Evolutionary conservation across 192 early-diverging fungal genomes (phyloP), one percentile per base, ranked within the genome.

Genomic region (Coemansia sp.): DNA sequence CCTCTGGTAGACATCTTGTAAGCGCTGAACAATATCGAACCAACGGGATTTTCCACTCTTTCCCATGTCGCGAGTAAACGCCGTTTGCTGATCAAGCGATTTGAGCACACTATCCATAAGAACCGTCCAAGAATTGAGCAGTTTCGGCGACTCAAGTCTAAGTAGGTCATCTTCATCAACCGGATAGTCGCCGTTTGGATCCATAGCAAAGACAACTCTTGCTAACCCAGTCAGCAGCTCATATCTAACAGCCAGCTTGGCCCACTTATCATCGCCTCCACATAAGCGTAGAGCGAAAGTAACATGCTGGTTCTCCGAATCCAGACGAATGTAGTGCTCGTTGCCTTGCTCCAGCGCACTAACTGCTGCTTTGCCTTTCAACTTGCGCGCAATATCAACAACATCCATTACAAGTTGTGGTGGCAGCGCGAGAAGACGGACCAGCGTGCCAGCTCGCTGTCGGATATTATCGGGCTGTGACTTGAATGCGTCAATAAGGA

Each of bases 11-110:
- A 31, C 58, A 21, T 61, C 60, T 53, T 67, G 56, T 41, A 74
- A 41, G 12, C 54, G 27, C 1, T 34, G 27, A 6, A 80, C 41
- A 28, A 80, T 70, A 14, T 80, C 77, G 50, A 64, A 74, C 68
- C 55, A 66, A 7, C 77, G 64, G 24, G 77, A 80, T 65, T 80
- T 80, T 48, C 77, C 77, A 30, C 47, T 52, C 68, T 74, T 74
- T 52, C 77, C 75, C 71, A 74, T 80, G 26, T 80, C 77, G 18
- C 66, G 64, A 3, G 77, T 80, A 49, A 80, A 80, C 9, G 58
- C 71, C 12, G 77, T 71, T 56, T 69, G 54, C 9, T n/a, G 21
- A 48, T 80, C 71, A 16, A 78, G 61, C 19, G 50, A 49, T 0
- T 54, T 41, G 0, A 80, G 18, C 14, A 73, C 77, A 16, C 19